phyloP scores from a whole-genome alignment of 2,329 filamentous ascomycete species.

The Ramularia endophylla region DNA sequence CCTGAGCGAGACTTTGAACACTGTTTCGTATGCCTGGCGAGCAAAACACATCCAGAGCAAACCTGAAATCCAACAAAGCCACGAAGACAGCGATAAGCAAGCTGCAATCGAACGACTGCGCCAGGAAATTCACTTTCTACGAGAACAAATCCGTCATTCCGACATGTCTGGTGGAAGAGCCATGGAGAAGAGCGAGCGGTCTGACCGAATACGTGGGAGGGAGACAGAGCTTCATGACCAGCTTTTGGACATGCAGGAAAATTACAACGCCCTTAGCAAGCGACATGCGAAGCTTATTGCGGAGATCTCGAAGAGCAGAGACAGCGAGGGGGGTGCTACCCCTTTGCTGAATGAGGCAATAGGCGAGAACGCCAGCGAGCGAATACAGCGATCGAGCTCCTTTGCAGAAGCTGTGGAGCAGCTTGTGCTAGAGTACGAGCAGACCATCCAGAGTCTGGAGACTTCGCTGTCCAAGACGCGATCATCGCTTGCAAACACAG shows the following conservation, averaged over 20 bases:
- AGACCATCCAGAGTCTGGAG: slow-evolving; percentile 92
- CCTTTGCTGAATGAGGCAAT: slow-evolving; percentile 56
- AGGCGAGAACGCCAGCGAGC: slow-evolving; percentile 75
- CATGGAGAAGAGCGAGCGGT: slow-evolving; percentile 62
- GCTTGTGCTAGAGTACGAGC: slow-evolving; percentile 95
- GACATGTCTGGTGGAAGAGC: slow-evolving; percentile 60
- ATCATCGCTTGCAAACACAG: slow-evolving; percentile 72
- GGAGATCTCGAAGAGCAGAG: slow-evolving; percentile 80
- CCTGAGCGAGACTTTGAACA: slow-evolving; percentile 94
- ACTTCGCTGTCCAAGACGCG: slow-evolving; percentile 85
- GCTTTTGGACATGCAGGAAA: slow-evolving; percentile 86
- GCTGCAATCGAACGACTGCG: slow-evolving; percentile 89
- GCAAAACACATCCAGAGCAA: slow-evolving; percentile 97
- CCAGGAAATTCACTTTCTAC: slow-evolving; percentile 86
- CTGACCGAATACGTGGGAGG: slow-evolving; percentile 49
- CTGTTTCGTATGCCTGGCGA: slow-evolving; percentile 89
- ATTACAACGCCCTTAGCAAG: slow-evolving; percentile 83
- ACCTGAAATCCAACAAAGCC: slow-evolving; percentile 84
- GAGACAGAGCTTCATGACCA: slow-evolving; percentile 92
- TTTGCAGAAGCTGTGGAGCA: slow-evolving; percentile 95
- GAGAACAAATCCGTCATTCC: slow-evolving; percentile 86
- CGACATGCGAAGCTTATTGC: slow-evolving; percentile 94
- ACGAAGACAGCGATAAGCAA: slow-evolving; percentile 89
- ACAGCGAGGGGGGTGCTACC: slow-evolving; percentile 54
- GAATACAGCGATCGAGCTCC: slow-evolving; percentile 88